phyloP scores from a whole-genome alignment of 306 rosid genomes.

The Cucumis cinereus region DNA sequence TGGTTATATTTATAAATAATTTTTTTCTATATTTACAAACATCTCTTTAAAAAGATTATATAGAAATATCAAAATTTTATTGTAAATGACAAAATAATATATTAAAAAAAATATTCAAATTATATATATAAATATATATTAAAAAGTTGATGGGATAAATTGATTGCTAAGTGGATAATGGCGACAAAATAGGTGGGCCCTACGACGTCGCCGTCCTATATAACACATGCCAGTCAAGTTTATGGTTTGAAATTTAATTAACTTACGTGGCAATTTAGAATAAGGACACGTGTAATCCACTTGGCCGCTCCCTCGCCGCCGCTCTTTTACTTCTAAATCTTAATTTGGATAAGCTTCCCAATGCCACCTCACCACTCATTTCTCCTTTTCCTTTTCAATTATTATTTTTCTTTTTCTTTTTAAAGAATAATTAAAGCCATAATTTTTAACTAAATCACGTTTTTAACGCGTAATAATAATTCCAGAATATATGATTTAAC shows the following conservation, averaged over 20 bases:
- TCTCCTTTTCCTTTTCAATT: not conserved
- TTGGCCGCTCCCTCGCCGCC: not conserved
- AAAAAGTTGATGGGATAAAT: not conserved
- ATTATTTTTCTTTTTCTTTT: not conserved
- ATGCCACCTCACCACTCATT: conserved; percentile 2
- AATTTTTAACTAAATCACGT: too few relatives aligned
- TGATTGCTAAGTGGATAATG: not conserved
- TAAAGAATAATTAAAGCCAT: too few relatives aligned
- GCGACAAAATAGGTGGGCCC: not conserved
- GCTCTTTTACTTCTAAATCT: not conserved
- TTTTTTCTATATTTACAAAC: too few relatives aligned
- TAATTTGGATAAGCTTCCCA: not conserved
- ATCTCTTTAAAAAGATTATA: too few relatives aligned
- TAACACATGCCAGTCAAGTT: not conserved
- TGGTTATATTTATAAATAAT: too few relatives aligned
- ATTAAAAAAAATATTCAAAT: too few relatives aligned
- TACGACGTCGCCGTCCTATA: not conserved
- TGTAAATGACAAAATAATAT: too few relatives aligned
- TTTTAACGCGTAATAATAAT: too few relatives aligned
- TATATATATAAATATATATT: too few relatives aligned
- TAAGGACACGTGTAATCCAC: not conserved
- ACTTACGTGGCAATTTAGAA: not conserved
- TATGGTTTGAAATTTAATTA: not conserved
- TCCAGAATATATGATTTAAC: too few relatives aligned
- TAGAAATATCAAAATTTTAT: too few relatives aligned